Conservation (phyloP, 2,329 filamentous ascomycete species). For the Phyllosticta paracitricarpa region DNA sequence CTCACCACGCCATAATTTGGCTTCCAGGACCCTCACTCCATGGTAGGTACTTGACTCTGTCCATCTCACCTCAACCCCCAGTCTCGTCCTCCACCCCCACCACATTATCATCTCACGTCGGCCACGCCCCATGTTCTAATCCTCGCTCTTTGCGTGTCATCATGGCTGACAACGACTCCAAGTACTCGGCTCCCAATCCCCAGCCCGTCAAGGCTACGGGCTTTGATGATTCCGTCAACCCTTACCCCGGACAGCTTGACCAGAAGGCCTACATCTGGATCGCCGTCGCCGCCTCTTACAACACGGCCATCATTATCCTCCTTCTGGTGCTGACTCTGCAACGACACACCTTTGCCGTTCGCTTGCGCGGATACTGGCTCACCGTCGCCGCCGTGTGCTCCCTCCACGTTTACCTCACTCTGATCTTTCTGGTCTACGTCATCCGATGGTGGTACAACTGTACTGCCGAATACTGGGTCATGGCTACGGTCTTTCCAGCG, state of each 20-base stretch:
- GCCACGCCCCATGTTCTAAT: not conserved
- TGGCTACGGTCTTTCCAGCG: conserved; percentile 1
- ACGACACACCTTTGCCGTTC: conserved; percentile 1
- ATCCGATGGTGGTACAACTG: conserved; percentile 9
- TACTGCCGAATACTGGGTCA: conserved; percentile 6
- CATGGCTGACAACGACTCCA: not conserved
- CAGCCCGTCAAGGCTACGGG: not conserved
- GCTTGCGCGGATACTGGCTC: conserved; percentile 4
- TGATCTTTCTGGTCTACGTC: not conserved
- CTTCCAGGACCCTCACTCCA: not conserved
- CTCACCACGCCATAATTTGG: not conserved
- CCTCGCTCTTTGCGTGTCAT: not conserved
- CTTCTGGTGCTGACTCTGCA: not conserved
- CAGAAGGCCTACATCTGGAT: conserved; percentile 1
- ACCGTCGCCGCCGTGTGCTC: not conserved
- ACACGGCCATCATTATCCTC: not conserved
- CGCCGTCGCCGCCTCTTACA: conserved; percentile 3
- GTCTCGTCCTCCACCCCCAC: not conserved
- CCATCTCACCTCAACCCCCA: not conserved
- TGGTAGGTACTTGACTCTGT: not conserved
- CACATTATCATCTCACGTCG: not conserved
- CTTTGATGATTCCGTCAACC: conserved; percentile 1
- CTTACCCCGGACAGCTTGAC: not conserved
- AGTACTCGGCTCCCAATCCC: not conserved
- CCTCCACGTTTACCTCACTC: conserved; percentile 1